Base-by-base conservation (phyloP, 257 asterid genomes). In the Marsdenia floribunda region DNA sequence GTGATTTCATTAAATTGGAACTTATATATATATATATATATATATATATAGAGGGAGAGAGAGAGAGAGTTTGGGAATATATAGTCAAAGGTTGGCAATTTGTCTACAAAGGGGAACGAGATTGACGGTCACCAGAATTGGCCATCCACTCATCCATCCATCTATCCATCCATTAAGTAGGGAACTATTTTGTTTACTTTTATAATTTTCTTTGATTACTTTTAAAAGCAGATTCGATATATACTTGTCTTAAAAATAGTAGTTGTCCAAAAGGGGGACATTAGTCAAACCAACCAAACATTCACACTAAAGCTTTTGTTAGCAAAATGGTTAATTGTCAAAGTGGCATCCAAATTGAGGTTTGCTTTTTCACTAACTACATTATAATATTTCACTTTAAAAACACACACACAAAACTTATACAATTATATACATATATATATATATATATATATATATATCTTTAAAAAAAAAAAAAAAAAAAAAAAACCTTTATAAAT, bases 61-160 rank as follows among this genome's bases (percentile, higher is more conserved):
- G 49, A 44, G 49, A 44, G 49, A 44, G 46, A 40, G 21, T 18
- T 14, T 1, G 50, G 72, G 40, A 74, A 68, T 29, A 29, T 1
- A 29, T 21, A 6, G 79, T 75, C 73, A 75, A 54, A 75, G 59
- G 14, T 53, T 24, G 73, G 67, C 57, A 37, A 55, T 13, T 53
- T 52, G 73, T 75, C 47, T 35, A 15, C 16, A 22, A 13, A 19
- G 35, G 35, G 70, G 18, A 54, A 68, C 79, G 73, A 67, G 79
- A 75, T 67, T 75, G 73, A 58, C 73, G 73, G 79, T 55, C 68
- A 75, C 10, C 33, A 21, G 21, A 35, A 54, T 19, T 54, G 10
- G n/a, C 6, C 15, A 50, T 12, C 7, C 60, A 19, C 6, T 7
- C 1, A 18, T 21, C 59, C 66, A 35, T 10, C 7, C 60, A 19